Base-by-base conservation (phyloP, 2,329 filamentous ascomycete genomes). In the Eutypella sp. region DNA sequence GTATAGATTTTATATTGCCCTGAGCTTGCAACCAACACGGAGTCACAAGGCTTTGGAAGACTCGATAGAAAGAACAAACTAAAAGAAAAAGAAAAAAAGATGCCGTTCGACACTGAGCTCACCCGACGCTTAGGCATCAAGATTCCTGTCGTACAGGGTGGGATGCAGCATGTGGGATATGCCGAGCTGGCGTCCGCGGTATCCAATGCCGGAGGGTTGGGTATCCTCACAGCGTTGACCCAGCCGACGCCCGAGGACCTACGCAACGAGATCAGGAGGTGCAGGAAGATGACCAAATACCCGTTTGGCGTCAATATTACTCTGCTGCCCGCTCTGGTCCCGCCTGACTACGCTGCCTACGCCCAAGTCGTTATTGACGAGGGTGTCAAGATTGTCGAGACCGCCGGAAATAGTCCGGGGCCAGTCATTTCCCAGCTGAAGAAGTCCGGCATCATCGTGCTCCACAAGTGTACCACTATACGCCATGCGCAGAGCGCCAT, bases 391-490 rank as follows among this genome's bases (percentile, higher is more conserved):
- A 85, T 97, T 50, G 92, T 97, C 57, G 93, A 97, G 72, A 96
- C 90, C 3, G 90, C 90, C 2, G 90, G 90, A 44, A 95, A 95
- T 74, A 75, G 71, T 42, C 93, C 93, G 0, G 93, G 90, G 1
- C 90, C 91, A 3, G 85, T 99, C 53, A 97, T 99, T 67, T 76
- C 81, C 63, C 81, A 89, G 73, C 78, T 99, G 45, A 99, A 97
- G 73, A 79, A 79, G 50, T 87, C 84, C 5, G 82, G 82, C 46
- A 79, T 81, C 59, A 92, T 79, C 46, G 83, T 99, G 57, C 74
- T 99, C 46, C 93, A 99, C 79, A 99, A 99, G 73, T 97, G 93
- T 75, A 99, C 93, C 8, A 95, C 89, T 5, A 95, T 99, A 70
- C 77, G 90, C 45, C 93, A 99, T 65, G 93, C 93, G 18, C 81